phyloP scores from a whole-genome alignment of 2,329 filamentous ascomycete genomes.

The Nectriaceae sp. region DNA sequence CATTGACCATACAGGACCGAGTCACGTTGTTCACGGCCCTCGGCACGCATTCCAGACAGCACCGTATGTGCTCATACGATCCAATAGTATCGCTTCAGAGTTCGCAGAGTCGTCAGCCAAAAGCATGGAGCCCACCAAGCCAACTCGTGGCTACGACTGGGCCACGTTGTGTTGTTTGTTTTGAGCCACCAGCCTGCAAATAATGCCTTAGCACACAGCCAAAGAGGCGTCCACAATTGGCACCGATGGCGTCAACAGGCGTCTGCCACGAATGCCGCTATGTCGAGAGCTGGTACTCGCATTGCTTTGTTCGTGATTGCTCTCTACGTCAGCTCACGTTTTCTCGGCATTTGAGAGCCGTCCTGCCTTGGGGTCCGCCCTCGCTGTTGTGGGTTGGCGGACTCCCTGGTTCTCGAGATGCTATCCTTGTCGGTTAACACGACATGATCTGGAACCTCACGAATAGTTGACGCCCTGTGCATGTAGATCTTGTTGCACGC shows the following conservation, averaged over 20 bases:
- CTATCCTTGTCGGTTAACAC: slow-evolving; percentile 7
- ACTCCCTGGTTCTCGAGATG: not conserved
- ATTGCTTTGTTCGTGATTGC: not conserved
- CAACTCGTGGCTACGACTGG: slow-evolving; percentile 6
- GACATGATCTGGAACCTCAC: slow-evolving; percentile 18
- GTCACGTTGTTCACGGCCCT: slow-evolving; percentile 10
- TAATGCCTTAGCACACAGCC: no score
- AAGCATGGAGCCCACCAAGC: slow-evolving; percentile 11
- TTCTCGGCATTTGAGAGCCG: slow-evolving; percentile 1
- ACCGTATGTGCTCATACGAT: slow-evolving; percentile 1
- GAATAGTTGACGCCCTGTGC: slow-evolving; percentile 13
- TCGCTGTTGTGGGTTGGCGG: not conserved
- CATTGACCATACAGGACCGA: slow-evolving; percentile 3
- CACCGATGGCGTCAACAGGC: slow-evolving; percentile 5
- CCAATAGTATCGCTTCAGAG: slow-evolving; percentile 7
- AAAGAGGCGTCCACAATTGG: not conserved
- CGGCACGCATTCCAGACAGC: slow-evolving; percentile 9
- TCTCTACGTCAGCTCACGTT: not conserved
- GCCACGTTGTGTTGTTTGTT: slow-evolving; percentile 11
- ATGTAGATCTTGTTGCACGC: slow-evolving; percentile 16
- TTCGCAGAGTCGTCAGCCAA: slow-evolving; percentile 6
- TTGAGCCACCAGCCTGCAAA: no score
- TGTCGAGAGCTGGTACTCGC: slow-evolving; percentile 1
- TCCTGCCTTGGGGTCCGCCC: not conserved
- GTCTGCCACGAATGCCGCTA: slow-evolving; percentile 3